phyloP scores from a whole-genome alignment of 1,284 basidiomycete genomes.

The Ganoderma leucocontextum region DNA sequence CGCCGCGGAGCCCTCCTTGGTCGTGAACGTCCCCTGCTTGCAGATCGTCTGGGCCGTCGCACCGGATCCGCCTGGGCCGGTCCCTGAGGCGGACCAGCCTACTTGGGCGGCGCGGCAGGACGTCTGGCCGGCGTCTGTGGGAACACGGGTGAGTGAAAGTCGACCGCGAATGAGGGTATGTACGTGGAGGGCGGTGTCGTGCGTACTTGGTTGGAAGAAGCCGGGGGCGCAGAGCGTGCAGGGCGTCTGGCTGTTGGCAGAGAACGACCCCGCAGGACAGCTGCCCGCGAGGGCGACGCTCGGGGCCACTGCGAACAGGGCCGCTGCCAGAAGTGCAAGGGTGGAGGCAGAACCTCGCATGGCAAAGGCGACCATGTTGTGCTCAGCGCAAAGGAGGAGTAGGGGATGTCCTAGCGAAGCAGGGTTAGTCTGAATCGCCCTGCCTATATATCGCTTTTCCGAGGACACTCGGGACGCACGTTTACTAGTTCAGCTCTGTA shows the following conservation, averaged over 20 bases:
- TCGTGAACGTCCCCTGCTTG: conserved; percentile 27
- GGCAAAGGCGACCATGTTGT: conserved; percentile 7
- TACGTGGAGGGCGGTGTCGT: not conserved
- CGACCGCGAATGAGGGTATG: not conserved
- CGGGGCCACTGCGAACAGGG: not conserved
- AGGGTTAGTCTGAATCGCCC: not conserved
- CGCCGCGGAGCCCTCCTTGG: conserved; percentile 20
- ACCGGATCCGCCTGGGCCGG: conserved; percentile 12
- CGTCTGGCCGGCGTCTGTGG: conserved; percentile 23
- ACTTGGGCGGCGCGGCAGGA: conserved; percentile 25
- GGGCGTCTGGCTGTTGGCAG: conserved; percentile 20
- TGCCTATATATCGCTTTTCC: not conserved
- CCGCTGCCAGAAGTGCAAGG: not conserved
- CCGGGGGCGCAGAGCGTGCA: conserved; percentile 26
- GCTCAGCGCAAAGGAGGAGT: not conserved
- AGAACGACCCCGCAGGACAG: conserved; percentile 25
- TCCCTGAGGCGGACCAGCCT: conserved; percentile 27
- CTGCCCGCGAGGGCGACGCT: not conserved
- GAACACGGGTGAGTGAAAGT: not conserved
- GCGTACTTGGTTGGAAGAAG: conserved; percentile 24
- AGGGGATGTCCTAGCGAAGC: not conserved
- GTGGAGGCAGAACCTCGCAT: not conserved
- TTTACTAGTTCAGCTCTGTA: not conserved
- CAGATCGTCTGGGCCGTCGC: conserved; percentile 28
- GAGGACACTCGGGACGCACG: not conserved